Evolutionary conservation across 139 green algal genomes (phyloP), one percentile per base, ranked within the genome.

Genomic region (Chlamydomonas sp.): DNA sequence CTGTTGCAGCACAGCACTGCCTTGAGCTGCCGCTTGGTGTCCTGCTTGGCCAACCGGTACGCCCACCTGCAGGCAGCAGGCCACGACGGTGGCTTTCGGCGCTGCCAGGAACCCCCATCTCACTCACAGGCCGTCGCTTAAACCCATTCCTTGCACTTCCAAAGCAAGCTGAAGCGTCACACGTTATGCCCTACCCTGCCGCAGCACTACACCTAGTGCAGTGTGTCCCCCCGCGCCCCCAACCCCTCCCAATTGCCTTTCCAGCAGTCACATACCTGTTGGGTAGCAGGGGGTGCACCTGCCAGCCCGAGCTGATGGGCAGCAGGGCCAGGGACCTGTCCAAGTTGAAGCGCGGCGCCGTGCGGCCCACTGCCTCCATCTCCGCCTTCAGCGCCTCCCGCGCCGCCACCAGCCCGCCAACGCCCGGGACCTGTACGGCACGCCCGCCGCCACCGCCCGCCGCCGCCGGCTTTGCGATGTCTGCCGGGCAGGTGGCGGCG

Each of bases 251-350:
- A 49, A 49, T 49, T 49, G 4, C 14, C 8, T 15, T 3, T 2
- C 3, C 14, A 80, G 3, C 2, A 2, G 7, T 15, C 15, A 5
- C 78, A 20, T 8, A 84, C 79, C 79, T 84, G 63, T 84, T 63
- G 31, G 79, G 79, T 31, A 84, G 63, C 31, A 84, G 79, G 63
- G 79, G 79, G 63, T 84, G 79, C 63, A 84, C 31, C 79, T 84
- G 63, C 79, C 79, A 84, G 63, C 9, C 63, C 12, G 12, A 59
- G 63, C 74, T 63, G 9, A 84, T 5, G 1, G 63, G 63, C 31
- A 84, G n/a, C 10, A 84, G 63, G 10, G 79, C 79, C 63, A 75
- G 0, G 9, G 63, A 7, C 2, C 63, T 31, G 63, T 84, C 63
- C 31, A 12, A 6, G 63, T 18, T 72, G 63, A 84, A 63, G 63